Evolutionary conservation across 768 basidiomycete genomes (phyloP).

Genomic region (Russula sp.): DNA sequence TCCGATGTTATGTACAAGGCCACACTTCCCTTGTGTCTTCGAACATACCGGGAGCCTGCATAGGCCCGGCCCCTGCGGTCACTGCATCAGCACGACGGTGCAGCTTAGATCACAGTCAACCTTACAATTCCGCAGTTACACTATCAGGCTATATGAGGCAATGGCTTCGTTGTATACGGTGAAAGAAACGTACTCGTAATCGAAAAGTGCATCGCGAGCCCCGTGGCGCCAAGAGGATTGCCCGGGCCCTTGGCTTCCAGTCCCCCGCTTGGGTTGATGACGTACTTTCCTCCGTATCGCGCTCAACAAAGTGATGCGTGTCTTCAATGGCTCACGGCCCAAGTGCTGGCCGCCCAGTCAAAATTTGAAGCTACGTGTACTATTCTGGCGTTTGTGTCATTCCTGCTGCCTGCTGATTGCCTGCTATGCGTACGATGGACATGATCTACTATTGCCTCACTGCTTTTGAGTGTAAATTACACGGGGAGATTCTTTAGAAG

Average conservation of each 20-base stretch:
- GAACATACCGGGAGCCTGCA: slow-evolving; percentile 74
- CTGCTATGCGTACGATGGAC: too few species aligned
- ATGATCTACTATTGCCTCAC: neutral
- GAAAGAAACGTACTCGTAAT: slow-evolving; percentile 53
- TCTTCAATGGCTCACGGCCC: slow-evolving; percentile 61
- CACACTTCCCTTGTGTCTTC: slow-evolving; percentile 68
- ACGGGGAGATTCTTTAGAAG: neutral
- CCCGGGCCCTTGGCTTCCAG: slow-evolving; percentile 71
- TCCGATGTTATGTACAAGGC: slow-evolving; percentile 79
- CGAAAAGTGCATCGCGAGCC: slow-evolving; percentile 83
- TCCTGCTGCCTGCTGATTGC: too few species aligned
- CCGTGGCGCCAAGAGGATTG: slow-evolving; percentile 78
- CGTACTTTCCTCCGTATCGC: slow-evolving; percentile 79
- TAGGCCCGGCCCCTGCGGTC: slow-evolving; percentile 67
- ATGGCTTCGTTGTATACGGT: too few species aligned
- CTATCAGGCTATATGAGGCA: slow-evolving; percentile 30
- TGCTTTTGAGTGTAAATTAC: neutral
- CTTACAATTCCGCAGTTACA: slow-evolving; percentile 70
- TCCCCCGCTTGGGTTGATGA: slow-evolving; percentile 80
- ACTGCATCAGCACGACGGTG: neutral
- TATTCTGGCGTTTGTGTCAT: too few species aligned
- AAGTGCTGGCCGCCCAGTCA: slow-evolving; percentile 43
- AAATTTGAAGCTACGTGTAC: too few species aligned
- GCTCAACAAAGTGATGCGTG: slow-evolving; percentile 68
- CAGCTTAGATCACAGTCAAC: neutral